Conservation (phyloP, 192 early-diverging fungal species). For the Backusella mclennaniae region DNA sequence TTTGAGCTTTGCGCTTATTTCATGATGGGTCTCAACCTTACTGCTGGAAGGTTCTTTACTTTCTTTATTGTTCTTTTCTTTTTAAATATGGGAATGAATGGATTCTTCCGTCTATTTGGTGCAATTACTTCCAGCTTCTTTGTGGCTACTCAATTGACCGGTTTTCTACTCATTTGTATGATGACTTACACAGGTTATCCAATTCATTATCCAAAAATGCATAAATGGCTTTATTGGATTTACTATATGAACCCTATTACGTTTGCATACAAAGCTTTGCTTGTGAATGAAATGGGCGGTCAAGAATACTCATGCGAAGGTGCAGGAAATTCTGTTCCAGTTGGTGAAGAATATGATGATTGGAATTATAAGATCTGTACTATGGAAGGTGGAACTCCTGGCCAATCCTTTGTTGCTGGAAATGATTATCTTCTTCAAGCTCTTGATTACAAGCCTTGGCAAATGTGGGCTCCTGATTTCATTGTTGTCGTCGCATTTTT, state of each 20-base stretch:
- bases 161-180: slow-evolving; percentile 50
- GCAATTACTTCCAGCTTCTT: slow-evolving; percentile 50
- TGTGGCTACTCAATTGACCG: slow-evolving; percentile 52
- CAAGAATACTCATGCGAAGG: slow-evolving; percentile 43
- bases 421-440: slow-evolving; percentile 55
- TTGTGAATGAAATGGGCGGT: slow-evolving; percentile 63
- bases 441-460: slow-evolving; percentile 52
- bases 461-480: slow-evolving; percentile 60
- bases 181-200: slow-evolving; percentile 62
- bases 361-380: slow-evolving; percentile 54
- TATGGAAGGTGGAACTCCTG: slow-evolving; percentile 59
- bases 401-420: slow-evolving; percentile 54
- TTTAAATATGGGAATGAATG: slow-evolving; percentile 54
- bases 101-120: slow-evolving; percentile 59
- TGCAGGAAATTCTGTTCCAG: slow-evolving; percentile 24
- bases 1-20: slow-evolving; percentile 60
- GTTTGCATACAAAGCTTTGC: slow-evolving; percentile 56
- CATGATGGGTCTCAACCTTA: slow-evolving; percentile 41
- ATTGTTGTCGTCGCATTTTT: slow-evolving; percentile 54
- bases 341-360: slow-evolving; percentile 39
- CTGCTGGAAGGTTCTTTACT: slow-evolving; percentile 49
- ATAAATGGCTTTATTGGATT: slow-evolving; percentile 61
- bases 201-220: slow-evolving; percentile 58
- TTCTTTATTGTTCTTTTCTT: slow-evolving; percentile 56
- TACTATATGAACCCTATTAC: slow-evolving; percentile 64